Evolutionary conservation across 352 stramenopile genomes (phyloP).

Genomic region (Pilasporangium apinafurcum): DNA sequence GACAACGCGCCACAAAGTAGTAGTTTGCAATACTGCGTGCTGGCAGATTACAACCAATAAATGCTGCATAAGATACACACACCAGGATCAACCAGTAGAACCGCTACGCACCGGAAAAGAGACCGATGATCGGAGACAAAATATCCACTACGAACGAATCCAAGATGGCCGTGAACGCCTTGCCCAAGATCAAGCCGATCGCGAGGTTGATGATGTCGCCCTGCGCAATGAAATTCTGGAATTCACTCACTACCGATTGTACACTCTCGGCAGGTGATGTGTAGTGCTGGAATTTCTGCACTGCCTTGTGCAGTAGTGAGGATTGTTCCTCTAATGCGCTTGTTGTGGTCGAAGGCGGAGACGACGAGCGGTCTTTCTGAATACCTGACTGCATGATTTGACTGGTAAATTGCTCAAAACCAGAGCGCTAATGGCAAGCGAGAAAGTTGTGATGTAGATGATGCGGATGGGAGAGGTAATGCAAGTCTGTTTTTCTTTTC

Average conservation of each 20-base stretch:
- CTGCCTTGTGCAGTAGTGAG: slow-evolving; percentile 10
- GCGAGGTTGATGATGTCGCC: slow-evolving; percentile 72
- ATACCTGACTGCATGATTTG: too few relatives aligned
- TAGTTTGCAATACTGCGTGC: slow-evolving; percentile 58
- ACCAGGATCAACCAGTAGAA: neutral
- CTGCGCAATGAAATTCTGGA: slow-evolving; percentile 71
- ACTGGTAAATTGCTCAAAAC: too few relatives aligned
- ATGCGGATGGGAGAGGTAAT: too few relatives aligned
- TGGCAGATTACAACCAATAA: slow-evolving; percentile 4
- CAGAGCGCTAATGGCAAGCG: too few relatives aligned
- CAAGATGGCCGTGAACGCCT: slow-evolving; percentile 61
- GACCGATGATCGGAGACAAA: slow-evolving; percentile 53
- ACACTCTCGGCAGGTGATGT: slow-evolving; percentile 22
- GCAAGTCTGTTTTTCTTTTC: too few relatives aligned
- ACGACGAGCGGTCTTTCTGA: too few relatives aligned
- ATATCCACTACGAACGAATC: slow-evolving; percentile 70
- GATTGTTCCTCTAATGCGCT: too few relatives aligned
- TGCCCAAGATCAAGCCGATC: slow-evolving; percentile 58
- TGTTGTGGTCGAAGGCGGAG: too few relatives aligned
- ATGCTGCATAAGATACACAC: neutral
- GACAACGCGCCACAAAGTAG: slow-evolving; percentile 49
- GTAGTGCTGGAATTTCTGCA: slow-evolving; percentile 10
- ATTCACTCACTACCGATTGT: slow-evolving; percentile 37
- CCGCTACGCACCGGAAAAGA: slow-evolving; percentile 40
- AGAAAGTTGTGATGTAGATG: too few relatives aligned